phyloP scores from a whole-genome alignment of 768 basidiomycete genomes.

The Leccinellum rugosiceps region DNA sequence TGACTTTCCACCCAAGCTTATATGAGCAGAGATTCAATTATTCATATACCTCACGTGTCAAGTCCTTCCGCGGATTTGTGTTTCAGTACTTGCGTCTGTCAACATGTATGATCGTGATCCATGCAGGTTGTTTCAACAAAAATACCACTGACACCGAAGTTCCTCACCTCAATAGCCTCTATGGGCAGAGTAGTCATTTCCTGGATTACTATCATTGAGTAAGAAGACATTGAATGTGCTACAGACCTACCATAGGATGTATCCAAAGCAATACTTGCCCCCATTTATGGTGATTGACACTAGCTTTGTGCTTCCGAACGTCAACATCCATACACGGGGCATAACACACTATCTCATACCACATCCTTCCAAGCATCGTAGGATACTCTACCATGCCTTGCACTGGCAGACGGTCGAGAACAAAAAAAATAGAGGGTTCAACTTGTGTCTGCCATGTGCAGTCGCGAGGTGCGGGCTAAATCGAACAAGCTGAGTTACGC shows the following conservation, averaged over 20 bases:
- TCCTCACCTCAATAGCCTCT: constrained; percentile 35
- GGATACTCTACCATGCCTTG: background rate
- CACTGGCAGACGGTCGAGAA: background rate
- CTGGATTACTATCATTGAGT: constrained; percentile 21
- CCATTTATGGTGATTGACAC: constrained; percentile 46
- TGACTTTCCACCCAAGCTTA: background rate
- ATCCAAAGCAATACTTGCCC: constrained; percentile 53
- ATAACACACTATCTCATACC: background rate
- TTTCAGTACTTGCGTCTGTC: background rate
- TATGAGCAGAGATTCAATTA: background rate
- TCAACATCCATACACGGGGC: background rate
- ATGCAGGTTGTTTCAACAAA: constrained; percentile 46
- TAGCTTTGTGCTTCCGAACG: constrained; percentile 24
- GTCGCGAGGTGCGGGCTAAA: background rate
- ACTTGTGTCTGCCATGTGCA: background rate
- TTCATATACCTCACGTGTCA: background rate
- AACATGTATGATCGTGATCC: constrained; percentile 49
- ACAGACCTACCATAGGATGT: constrained; percentile 39
- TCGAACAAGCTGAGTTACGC: background rate
- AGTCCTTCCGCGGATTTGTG: background rate
- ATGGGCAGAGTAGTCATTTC: constrained; percentile 44
- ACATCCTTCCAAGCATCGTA: background rate
- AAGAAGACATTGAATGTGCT: background rate
- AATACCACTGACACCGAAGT: constrained; percentile 48
- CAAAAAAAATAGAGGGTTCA: background rate